phyloP scores from a whole-genome alignment of 2,329 filamentous ascomycete species.

The Magnaporthiopsis incrustans region DNA sequence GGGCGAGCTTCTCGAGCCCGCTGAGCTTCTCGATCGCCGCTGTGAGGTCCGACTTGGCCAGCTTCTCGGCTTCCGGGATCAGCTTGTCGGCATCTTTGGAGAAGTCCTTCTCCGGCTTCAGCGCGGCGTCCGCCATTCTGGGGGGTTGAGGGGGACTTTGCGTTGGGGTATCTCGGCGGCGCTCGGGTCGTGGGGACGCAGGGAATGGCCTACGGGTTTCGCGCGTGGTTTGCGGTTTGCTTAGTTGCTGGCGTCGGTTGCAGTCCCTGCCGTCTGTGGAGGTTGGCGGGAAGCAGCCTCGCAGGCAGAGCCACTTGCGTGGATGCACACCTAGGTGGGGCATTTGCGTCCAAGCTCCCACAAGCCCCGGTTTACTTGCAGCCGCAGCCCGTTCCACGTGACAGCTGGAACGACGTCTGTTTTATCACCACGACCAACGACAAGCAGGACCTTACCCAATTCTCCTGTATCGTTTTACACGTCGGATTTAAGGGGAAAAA shows the following conservation, averaged over 20 bases:
- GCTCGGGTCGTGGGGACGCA: neutral
- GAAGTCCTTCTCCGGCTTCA: constrained; percentile 99
- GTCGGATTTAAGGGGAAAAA: no score
- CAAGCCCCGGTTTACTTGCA: neutral
- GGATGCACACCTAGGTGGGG: neutral
- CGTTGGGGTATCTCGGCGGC: neutral
- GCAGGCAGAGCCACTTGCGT: neutral
- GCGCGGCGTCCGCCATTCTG: constrained; percentile 70
- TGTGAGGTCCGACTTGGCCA: constrained; percentile 78
- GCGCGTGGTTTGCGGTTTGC: neutral
- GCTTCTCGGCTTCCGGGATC: constrained; percentile 82
- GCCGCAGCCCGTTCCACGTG: neutral
- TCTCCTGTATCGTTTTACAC: no score
- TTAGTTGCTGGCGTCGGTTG: neutral
- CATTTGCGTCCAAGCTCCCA: neutral
- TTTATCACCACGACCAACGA: no score
- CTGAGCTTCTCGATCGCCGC: constrained; percentile 90
- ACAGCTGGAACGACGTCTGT: neutral
- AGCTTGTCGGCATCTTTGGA: constrained; percentile 90
- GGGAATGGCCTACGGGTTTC: neutral
- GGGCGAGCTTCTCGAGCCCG: constrained; percentile 87
- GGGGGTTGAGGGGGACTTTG: constrained; percentile 5
- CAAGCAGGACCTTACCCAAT: no score
- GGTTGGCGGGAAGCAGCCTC: neutral
- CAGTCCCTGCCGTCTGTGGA: neutral